Evolutionary conservation across 805 yeast species (phyloP), one percentile per base, ranked within the genome.

Genomic region (Pichia deserticola): DNA sequence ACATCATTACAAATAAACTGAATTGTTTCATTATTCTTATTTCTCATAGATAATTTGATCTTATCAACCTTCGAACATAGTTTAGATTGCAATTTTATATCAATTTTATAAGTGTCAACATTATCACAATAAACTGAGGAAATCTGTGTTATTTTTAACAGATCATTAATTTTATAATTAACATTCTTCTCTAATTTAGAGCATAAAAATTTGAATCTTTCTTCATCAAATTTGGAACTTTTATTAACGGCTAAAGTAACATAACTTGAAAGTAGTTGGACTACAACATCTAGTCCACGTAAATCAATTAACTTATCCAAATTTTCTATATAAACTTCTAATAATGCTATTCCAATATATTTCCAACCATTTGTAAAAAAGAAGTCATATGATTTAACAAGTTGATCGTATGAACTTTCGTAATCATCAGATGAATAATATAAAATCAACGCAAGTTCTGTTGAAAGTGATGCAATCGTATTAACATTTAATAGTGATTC

Each of bases 361-460:
- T 77, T 77, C 97, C 97, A 90, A 1, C 89, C 88, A 43, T 82
- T 78, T 20, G 73, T 66, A 7, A 77, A 74, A 59, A 86, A 89
- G 49, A 79, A 79, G 37, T 77, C 79, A 43, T 86, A 87, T 3
- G 93, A 81, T 8, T 81, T 78, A 37, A 79, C 78, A 11, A 92
- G 69, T 3, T 86, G 78, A 5, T 75, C 68, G 13, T 81, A 75
- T 1, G 96, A 84, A 41, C 76, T 75, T 36, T 74, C 73, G 56
- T 78, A 84, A 35, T 85, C 73, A 4, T 75, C 67, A 33, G 71
- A 68, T 1, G 53, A 52, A 38, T 51, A 82, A 51, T 84, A 81
- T 5, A 63, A 44, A 15, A 89, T 65, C 10, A 85, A 61, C 0
- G 95, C 96, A 47, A 89, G 73, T 54, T 92, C 97, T 7, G 87